These are phyloP conservation scores for Pezicula carpinea DNA, from an alignment of 2,329 filamentous ascomycete species.

Conservation along the genomic window DNA sequence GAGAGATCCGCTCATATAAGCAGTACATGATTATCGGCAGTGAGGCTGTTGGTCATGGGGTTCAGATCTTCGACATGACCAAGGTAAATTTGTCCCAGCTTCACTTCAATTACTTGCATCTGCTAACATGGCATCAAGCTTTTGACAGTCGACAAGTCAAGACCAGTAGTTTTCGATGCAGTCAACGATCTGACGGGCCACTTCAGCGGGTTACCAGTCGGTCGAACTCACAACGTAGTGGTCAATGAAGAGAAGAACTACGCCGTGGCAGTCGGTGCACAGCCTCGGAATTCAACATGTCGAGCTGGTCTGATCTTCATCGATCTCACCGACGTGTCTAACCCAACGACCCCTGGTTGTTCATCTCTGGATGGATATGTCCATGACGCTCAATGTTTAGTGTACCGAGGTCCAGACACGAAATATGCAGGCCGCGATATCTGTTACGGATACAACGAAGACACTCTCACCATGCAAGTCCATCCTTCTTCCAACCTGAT, in stretches of 20 bases:
- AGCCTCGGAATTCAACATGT: slow-evolving; percentile 34
- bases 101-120: background rate
- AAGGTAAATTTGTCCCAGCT: slow-evolving; percentile 29
- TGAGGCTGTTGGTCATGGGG: slow-evolving; percentile 39
- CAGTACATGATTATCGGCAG: slow-evolving; percentile 35
- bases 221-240: slow-evolving; percentile 38
- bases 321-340: slow-evolving; percentile 41
- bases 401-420: slow-evolving; percentile 17
- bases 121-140: slow-evolving; percentile 30
- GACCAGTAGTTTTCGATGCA: slow-evolving; percentile 32
- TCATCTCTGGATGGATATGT: slow-evolving; percentile 37
- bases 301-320: slow-evolving; percentile 44
- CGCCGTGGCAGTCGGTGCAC: slow-evolving; percentile 31
- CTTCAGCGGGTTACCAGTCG: slow-evolving; percentile 34
- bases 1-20: slow-evolving; percentile 33
- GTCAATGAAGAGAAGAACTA: slow-evolving; percentile 32
- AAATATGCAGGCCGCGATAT: slow-evolving; percentile 17
- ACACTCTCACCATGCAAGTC: slow-evolving; percentile 33
- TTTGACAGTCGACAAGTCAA: slow-evolving; percentile 38
- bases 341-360: slow-evolving; percentile 42
- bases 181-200: slow-evolving; percentile 33
- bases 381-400: slow-evolving; percentile 39
- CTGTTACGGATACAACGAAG: slow-evolving; percentile 23
- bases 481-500: background rate
- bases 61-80: slow-evolving; percentile 52